Conservation (phyloP, 2,329 filamentous ascomycete species). For the Cadophora sp. region DNA sequence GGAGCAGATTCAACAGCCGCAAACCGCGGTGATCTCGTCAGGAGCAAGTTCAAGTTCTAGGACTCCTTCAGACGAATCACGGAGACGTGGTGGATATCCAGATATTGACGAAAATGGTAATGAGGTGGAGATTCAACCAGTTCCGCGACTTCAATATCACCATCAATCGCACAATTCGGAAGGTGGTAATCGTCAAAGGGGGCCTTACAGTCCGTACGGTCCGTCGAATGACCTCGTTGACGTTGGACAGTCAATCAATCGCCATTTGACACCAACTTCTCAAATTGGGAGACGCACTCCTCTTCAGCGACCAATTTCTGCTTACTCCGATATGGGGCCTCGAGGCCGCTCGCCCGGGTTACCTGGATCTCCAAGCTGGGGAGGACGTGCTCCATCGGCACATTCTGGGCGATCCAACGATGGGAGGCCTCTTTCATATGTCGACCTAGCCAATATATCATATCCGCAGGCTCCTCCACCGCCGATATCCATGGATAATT, state of each 20-base stretch:
- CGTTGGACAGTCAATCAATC: constrained; percentile 58
- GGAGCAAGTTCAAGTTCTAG: constrained; percentile 35
- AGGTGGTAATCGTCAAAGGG: constrained; percentile 42
- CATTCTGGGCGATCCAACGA: constrained; percentile 41
- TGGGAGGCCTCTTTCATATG: constrained; percentile 43
- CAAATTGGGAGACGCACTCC: constrained; percentile 60
- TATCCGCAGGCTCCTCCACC: constrained; percentile 46
- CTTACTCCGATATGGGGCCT: constrained; percentile 74
- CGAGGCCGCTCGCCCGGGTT: constrained; percentile 65
- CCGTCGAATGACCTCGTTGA: constrained; percentile 48
- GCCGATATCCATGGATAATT: constrained; percentile 71
- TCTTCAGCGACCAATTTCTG: constrained; percentile 73
- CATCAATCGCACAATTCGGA: constrained; percentile 54
- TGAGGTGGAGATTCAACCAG: constrained; percentile 37
- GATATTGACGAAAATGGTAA: constrained; percentile 37
- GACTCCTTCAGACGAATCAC: constrained; percentile 34
- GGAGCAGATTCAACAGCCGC: constrained; percentile 42
- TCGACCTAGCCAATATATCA: constrained; percentile 62
- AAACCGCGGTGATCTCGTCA: constrained; percentile 41
- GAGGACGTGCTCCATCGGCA: constrained; percentile 41
- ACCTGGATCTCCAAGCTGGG: constrained; percentile 42
- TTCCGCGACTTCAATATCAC: constrained; percentile 68
- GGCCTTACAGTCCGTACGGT: constrained; percentile 24
- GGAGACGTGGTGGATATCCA: constrained; percentile 25
- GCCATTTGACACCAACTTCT: constrained; percentile 67